Evolutionary conservation across 192 early-diverging fungal species (phyloP), one percentile per base, ranked within the genome.

Genomic region (Coemansia sp.): DNA sequence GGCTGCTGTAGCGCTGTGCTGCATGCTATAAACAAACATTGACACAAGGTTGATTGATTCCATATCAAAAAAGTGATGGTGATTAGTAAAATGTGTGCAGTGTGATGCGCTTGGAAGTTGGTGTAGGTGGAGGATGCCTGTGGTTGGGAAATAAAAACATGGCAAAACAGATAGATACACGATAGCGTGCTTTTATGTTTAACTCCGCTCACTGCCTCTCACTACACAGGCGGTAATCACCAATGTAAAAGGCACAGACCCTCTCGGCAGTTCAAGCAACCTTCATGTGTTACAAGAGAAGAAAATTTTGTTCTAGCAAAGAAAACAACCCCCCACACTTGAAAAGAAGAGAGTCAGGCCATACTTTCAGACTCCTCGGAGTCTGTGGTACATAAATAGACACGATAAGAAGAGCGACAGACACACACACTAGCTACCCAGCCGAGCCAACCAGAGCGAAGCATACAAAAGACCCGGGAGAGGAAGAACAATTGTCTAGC

Each of bases 11-110:
- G 56, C 36, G 50, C 45, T 48, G 43, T 69, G 67, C 23, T 62
- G 67, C 67, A 69, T 69, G 59, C 36, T 60, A 60, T 46, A 55
- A 42, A 62, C 37, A 36, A 60, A 62, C 9, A 62, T 62, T 56
- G 60, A 31, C 14, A 45, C 26, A 48, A 34, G 59, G 28, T 61
- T 59, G 37, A 61, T 59, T 1, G 43, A 28, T 31, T 55, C 43
- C 58, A 67, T 67, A 53, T 67, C 34, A 34, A 57, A 35, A 18
- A 35, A 57, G 31, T 31, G 31, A 18, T 14, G 34, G 7, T 9
- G 33, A 35, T 35, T 35, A 57, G 55, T 35, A 18, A 13, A 36
- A 21, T 58, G 16, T 36, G 56, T 3, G 16, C n/a, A 35, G 31
- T 31, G 53, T 56, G 24, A 28, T 34, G 31, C 13, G 26, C 31